Base-by-base conservation (phyloP, 306 rosid genomes). In the Corylus avellana region DNA sequence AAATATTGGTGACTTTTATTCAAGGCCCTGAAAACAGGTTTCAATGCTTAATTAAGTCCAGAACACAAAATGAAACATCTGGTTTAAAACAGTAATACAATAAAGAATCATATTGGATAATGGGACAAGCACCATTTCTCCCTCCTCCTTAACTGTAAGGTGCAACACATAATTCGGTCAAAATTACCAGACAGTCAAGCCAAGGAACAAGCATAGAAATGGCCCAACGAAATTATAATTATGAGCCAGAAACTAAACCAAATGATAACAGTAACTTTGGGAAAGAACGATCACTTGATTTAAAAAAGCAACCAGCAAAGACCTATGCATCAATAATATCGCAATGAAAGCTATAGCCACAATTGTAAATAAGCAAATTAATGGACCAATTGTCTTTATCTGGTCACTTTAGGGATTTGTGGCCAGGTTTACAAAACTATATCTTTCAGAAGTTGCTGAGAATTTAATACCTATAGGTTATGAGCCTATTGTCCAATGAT, bases 301-400 rank as follows among this genome's bases (percentile, higher is more conserved):
- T 58, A n/a, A 20, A 54, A 89, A 86, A 86, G 90, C 89, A 86
- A 86, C 92, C 88, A 86, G 91, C 80, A 83, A 85, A 88, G 84
- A 85, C 72, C 46, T 51, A 73, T 80, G 82, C 27, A 5, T 74
- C 80, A 63, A 54, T 88, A 62, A 66, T 69, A 79, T 77, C 68
- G 77, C 79, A 73, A 22, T 58, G 73, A 72, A 72, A 48, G 69
- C 27, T 61, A 53, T 32, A 61, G 77, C 63, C 72, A 77, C 81
- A 86, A 78, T 72, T 75, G 72, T 73, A 46, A 71, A 64, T 67
- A 76, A 81, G 75, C 57, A 50, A 77, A n/a, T 39, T 58, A 75
- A 58, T 72, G 62, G 54, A 82, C 71, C 81, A 80, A 74, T 67
- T 78, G 85, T 80, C 91, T 83, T 88, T 85, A 81, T 83, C 89